Base-by-base conservation (phyloP, 2,329 filamentous ascomycete genomes). In the Macrophomina phaseolina region DNA sequence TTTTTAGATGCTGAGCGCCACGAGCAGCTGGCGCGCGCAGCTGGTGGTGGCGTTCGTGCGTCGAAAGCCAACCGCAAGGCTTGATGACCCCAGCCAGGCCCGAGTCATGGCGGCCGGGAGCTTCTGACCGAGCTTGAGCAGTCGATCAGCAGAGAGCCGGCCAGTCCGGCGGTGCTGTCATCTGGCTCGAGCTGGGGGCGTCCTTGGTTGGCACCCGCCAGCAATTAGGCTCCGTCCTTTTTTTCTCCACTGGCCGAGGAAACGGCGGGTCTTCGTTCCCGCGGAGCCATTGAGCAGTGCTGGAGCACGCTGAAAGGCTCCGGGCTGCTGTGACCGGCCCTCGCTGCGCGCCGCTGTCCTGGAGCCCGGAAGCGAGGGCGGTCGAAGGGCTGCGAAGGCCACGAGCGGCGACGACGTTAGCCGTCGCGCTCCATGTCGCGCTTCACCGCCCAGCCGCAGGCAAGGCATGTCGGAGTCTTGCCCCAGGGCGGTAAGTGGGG, bases 201-300 rank as follows among this genome's bases (percentile, higher is more conserved):
- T 49, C 45, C 58, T 42, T 28, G 60, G 60, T 40, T 51, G 60
- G 60, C 45, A 40, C 18, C 60, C 46, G 60, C 30, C 42, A 64
- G 46, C 34, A 42, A 42, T 64, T 53, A 64, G 61, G 61, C 61
- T 64, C 45, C 45, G 46, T 36, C 60, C 45, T 18, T 60, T 49
- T 64, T 62, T 62, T 42, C 61, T 64, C 61, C 61, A 64, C 61
- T 53, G 61, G 48, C 46, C 45, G 45, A 63, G 36, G 34, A 42
- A 63, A 40, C 34, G 45, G 36, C 45, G 45, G 11, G 32, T 28
- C 45, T 40, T 46, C 23, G 6, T 38, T 3, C 36, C 23, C 16
- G 23, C 14, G 8, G 58, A 38, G 42, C 58, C 45, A 62, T 62
- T 62, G 58, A 62, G 16, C 45, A 8, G 32, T n/a, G 23, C 23